Base-by-base conservation (phyloP, 1,139 yeast genomes). In the Yueomyces sp. region DNA sequence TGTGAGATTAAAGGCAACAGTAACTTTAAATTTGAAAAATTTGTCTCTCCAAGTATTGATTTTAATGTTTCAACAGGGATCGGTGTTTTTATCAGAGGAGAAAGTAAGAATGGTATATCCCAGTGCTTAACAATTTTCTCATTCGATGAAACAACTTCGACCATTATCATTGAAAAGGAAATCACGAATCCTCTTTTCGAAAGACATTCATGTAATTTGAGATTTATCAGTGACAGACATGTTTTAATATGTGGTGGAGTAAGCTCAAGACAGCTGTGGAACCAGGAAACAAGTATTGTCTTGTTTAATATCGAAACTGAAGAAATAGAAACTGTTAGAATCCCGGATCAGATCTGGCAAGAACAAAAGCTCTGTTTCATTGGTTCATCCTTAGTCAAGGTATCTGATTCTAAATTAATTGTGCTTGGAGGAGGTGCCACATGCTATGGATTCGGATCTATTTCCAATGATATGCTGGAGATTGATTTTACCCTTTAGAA, bases 371-470 rank as follows among this genome's bases (percentile, higher is more conserved):
- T 55, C 9, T 63, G 81, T 48, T 63, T 81, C 29, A 70, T 78
- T n/a, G 91, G 91, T 0, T 75, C 74, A 51, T 73, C 70, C 32
- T 43, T 75, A 37, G 62, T 66, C 2, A 50, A 52, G 8, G 39
- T 48, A 11, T 11, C 12, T 27, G 45, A 50, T 1, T 12, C 32
- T 4, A 53, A 52, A 4, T 50, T 51, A 3, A 49, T 67, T 2
- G 53, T 76, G 3, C 51, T 76, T 36, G 84, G 83, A 4, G 95
- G 95, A 4, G 94, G 94, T 2, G 89, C 82, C 0, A 86, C 83
- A 1, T 84, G 95, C 57, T 84, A 81, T 54, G 82, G 91, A 1
- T 84, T 83, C 64, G 95, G 95, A 0, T 75, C 86, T 30, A 74
- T 70, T 39, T 80, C 80, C 71, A 81, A 77, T 47, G 59, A 62